Percentiles rank a stretch among this genome's conserved stretches.
Evolutionary conservation across 1,284 basidiomycete species (phyloP).

Genomic region (Puccinia polysora): DNA sequence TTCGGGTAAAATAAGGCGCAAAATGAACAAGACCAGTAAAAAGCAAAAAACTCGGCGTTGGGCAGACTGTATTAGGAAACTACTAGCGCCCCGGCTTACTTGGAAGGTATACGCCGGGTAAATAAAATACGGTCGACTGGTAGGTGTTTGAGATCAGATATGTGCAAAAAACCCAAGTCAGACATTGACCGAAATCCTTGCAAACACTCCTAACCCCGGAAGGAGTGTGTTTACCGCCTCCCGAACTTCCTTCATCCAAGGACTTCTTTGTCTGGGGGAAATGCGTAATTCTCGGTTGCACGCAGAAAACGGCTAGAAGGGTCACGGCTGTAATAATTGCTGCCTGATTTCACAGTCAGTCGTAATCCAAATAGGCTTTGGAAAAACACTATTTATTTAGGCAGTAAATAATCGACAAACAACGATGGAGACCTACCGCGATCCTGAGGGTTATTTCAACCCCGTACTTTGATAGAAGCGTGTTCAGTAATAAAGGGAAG

Average conservation of each 20-base stretch:
- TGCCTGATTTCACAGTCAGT: too few species aligned
- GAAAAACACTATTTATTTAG: too few species aligned
- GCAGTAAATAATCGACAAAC: background rate
- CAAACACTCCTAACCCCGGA: background rate
- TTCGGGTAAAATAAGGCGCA: too few species aligned
- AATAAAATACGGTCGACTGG: slow-evolving; percentile 31
- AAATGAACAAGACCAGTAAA: too few species aligned
- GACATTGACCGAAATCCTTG: background rate
- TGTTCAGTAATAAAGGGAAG: slow-evolving; percentile 30
- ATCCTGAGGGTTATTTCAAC: background rate
- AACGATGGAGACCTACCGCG: slow-evolving; percentile 3
- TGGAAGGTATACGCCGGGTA: slow-evolving; percentile 41
- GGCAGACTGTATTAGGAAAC: too few species aligned
- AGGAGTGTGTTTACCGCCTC: background rate
- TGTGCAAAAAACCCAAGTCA: slow-evolving; percentile 16
- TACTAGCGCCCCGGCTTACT: too few species aligned
- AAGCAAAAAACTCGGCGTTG: too few species aligned
- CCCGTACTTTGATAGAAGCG: slow-evolving; percentile 18
- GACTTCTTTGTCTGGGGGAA: background rate
- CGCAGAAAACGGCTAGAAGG: background rate
- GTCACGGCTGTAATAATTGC: background rate
- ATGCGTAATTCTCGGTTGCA: background rate
- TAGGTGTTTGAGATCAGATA: slow-evolving; percentile 25
- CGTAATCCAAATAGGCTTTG: too few species aligned
- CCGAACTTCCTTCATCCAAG: background rate